Evolutionary conservation across 2,329 filamentous ascomycete species (phyloP), one percentile per base, ranked within the genome.

Genomic region (Triangularia setosa): DNA sequence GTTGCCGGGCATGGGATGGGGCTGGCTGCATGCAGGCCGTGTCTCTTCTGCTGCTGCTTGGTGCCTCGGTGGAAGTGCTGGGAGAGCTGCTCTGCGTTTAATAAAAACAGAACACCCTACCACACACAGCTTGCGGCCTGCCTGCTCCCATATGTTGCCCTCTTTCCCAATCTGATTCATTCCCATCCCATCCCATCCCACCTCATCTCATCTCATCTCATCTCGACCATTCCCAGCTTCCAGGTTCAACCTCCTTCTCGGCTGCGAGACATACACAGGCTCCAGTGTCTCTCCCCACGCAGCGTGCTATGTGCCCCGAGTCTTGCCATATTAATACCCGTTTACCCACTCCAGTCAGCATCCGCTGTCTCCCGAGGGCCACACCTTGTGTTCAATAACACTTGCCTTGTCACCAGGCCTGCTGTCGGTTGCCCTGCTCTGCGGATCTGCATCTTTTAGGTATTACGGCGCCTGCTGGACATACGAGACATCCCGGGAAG

Each of bases 331-430:
- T 79, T 77, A 76, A 77, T 65, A 69, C 65, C 73, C 68, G 76
- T 79, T 78, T 76, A 77, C 72, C 77, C 78, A 77, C 72, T 73
- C 76, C 76, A 78, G 72, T 76, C 73, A 75, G 71, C 52, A 11
- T 9, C 72, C 63, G 61, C 61, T 69, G 61, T 60, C 66, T 67
- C 62, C 70, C 70, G 67, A 68, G 60, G 67, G 64, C 66, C 65
- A 67, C 71, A 71, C 70, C 70, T 72, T 72, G 71, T 72, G 63
- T 68, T 73, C 72, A 67, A 73, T 69, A 65, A 59, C 60, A 61
- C 58, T 63, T 61, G 60, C 60, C n/a, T 59, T 62, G 58, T 56
- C 58, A 53, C 58, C 40, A n/a, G 52, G 23, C 52, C 25, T 24
- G 12, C 52, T 55, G 52, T 55, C 25, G 52, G 21, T 28, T 28